Evolutionary conservation across 306 rosid species (phyloP), one percentile per base, ranked within the genome.

Genomic region (Vachellia collinsii): DNA sequence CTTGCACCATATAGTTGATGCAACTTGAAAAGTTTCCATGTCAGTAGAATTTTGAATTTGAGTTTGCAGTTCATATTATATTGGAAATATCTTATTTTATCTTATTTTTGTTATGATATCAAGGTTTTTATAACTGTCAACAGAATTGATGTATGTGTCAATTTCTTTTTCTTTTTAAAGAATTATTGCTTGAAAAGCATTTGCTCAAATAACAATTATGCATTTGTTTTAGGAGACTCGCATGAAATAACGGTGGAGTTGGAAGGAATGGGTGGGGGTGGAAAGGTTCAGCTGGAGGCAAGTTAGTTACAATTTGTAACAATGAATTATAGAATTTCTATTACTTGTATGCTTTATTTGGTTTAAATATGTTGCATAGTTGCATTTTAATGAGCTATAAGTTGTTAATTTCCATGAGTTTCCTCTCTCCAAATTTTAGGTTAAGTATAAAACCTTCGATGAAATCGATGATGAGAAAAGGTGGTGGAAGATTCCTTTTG

Each of bases 211-310:
- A 74, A 77, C 75, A 77, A 63, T 70, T 17, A 14, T 85, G 70
- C 68, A 16, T 80, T 83, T 87, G 20, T 86, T 82, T 80, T 79
- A 94, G 99, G 99, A 82, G 86, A 91, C 53, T 61, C 48, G 50
- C 93, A 94, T 87, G 97, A 94, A 71, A 77, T 93, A 83, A 37
- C 82, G 74, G 97, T 94, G 82, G 97, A 93, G 79, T 83, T 94
- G 90, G 97, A 93, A 87, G 99, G 99, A 79, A 94, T 94, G 94
- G 99, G 99, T 74, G 94, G 97, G 72, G 99, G 99, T 65, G 99
- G 97, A 83, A 89, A 90, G 81, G 80, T 94, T 76, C 92, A 83
- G 77, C 72, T 94, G 53, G 99, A 94, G 97, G 99, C 90, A 85
- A 85, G 92, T 82, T 78, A 79, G 81, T 74, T 51, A 58, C 75